Evolutionary conservation across 1,139 yeast genomes (phyloP).

Genomic region (Debaryomyces sp.): DNA sequence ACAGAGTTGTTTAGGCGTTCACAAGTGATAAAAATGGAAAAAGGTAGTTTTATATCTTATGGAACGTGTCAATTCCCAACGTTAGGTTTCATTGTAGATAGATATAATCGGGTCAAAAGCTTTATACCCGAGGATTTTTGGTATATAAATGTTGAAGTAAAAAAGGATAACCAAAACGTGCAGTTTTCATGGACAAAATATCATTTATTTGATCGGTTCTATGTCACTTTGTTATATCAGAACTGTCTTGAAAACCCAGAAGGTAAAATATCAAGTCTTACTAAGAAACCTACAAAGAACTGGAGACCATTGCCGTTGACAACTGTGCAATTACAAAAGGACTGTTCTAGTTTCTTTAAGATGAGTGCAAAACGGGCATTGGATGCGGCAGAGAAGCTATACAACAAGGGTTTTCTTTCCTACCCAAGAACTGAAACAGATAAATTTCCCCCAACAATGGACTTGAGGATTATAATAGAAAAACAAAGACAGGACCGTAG

Average conservation of each 20-base stretch:
- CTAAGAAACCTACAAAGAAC: constrained; percentile 67
- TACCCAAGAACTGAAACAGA: constrained; percentile 99
- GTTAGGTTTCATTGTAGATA: constrained; percentile 90
- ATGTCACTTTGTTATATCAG: constrained; percentile 65
- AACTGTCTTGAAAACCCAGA: constrained; percentile 51
- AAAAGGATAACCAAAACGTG: constrained; percentile 41
- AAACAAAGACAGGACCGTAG: constrained; percentile 55
- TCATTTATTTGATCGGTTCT: constrained; percentile 71
- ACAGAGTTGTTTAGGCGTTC: constrained; percentile 51
- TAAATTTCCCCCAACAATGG: constrained; percentile 74
- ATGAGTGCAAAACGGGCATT: constrained; percentile 82
- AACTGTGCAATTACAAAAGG: constrained; percentile 92
- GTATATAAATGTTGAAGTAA: constrained; percentile 60
- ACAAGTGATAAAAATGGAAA: constrained; percentile 15
- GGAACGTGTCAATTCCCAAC: constrained; percentile 99
- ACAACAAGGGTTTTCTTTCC: constrained; percentile 83
- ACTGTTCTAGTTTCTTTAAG: constrained; percentile 73
- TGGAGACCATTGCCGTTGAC: constrained; percentile 90
- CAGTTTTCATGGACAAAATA: constrained; percentile 70
- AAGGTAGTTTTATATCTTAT: constrained; percentile 55
- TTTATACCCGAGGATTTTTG: constrained; percentile 83
- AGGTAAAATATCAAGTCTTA: constrained; percentile 56
- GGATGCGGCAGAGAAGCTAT: constrained; percentile 83
- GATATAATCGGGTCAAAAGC: constrained; percentile 72
- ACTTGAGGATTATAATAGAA: constrained; percentile 58